Base-by-base conservation (phyloP, 345 rosid species). In the Acer negundo region DNA sequence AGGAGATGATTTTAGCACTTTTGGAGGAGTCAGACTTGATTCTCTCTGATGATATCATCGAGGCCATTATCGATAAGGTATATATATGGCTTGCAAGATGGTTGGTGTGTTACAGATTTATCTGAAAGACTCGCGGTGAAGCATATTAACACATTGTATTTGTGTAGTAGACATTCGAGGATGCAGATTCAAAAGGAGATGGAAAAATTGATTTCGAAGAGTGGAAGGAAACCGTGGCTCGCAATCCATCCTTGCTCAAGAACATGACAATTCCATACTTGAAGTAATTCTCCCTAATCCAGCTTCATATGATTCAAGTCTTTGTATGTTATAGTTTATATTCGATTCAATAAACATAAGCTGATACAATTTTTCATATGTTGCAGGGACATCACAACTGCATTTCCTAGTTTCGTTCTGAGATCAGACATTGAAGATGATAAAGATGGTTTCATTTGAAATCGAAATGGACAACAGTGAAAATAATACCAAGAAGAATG, bases 241-340 rank as follows among this genome's bases (percentile, higher is more conserved):
- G 79, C 13, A 75, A 82, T 47, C 86, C 87, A 44, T 79, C 84
- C 9, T 19, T 86, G 49, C 86, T 89, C n/a, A 82, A 79, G 78
- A 81, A 79, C 62, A 85, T 85, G 86, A 87, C 88, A 2, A 68
- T 89, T 72, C 90, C 88, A 65, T 81, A 85, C 80, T 64, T 89
- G 51, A 76, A 62, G 88, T 84, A 84, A 82, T 73, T 67, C 16
- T 35, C 64, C 40, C 40, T 67, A 15, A 28, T 46, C 49, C 49
- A 2, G 46, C 6, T 35, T 35, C 38, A 35, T 35, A 4, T 35
- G 6, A 35, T 35, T 35, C 0, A 35, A 35, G 38, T 35, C 6
- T 35, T 35, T 35, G 38, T 35, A 4, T 35, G 38, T 35, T 35
- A 35, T 35, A 35, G 38, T 35, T 35, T 35, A 4, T 35, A 35